phyloP scores from a whole-genome alignment of 2,329 filamentous ascomycete genomes.

The Rhexocercosporidium sp. region DNA sequence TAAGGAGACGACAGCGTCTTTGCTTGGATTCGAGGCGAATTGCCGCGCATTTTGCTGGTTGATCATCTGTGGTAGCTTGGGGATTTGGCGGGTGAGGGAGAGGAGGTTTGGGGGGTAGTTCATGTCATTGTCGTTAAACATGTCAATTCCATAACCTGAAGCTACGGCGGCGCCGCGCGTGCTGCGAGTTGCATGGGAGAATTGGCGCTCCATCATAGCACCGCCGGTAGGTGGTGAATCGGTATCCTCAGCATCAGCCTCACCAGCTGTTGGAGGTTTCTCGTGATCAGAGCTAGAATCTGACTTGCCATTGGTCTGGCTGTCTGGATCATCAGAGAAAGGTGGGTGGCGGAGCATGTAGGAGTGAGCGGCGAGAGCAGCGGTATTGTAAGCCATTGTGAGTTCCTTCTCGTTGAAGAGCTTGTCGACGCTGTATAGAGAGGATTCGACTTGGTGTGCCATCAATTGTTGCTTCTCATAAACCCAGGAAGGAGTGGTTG shows the following conservation, averaged over 20 bases:
- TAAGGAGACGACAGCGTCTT: constrained; percentile 23
- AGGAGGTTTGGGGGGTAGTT: constrained; percentile 61
- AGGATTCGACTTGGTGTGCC: constrained; percentile 57
- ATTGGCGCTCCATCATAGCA: constrained; percentile 65
- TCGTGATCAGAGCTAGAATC: constrained; percentile 48
- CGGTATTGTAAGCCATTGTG: constrained; percentile 66
- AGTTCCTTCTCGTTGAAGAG: constrained; percentile 74
- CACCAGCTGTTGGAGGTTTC: constrained; percentile 55
- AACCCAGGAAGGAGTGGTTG: constrained; percentile 66
- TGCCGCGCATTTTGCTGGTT: constrained; percentile 9
- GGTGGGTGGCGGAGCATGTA: constrained; percentile 60
- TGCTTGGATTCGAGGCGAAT: constrained; percentile 16
- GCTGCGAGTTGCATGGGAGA: constrained; percentile 68
- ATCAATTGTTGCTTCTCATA: constrained; percentile 59
- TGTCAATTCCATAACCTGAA: constrained; percentile 63
- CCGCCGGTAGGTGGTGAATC: constrained; percentile 56
- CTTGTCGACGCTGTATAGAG: constrained; percentile 70
- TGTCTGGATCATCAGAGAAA: constrained; percentile 32
- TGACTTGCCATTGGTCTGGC: constrained; percentile 50
- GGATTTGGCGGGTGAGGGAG: constrained; percentile 38
- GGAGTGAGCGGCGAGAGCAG: constrained; percentile 66
- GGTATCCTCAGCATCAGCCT: constrained; percentile 56
- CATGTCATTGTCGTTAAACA: constrained; percentile 62
- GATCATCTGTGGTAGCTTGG: constrained; percentile 39
- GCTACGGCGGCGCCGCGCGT: constrained; percentile 55